Base-by-base conservation (phyloP, 1,284 basidiomycete species). In the Cutaneotrichosporon cyanovorans region DNA sequence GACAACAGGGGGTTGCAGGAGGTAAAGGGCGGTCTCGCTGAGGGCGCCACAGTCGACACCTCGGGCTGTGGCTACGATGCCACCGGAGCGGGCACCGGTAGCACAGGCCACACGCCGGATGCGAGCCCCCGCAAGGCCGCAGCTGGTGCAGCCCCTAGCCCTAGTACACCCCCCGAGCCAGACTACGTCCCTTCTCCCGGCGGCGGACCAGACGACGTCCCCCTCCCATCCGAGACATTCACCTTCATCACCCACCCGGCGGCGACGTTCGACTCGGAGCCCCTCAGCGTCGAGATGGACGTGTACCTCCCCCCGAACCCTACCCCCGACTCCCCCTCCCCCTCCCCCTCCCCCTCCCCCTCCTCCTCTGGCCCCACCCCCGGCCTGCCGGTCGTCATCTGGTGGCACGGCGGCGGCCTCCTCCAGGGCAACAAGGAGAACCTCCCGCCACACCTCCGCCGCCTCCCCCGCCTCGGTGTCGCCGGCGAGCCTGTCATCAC, bases 341-440 rank as follows among this genome's bases (percentile, higher is more conserved):
- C 25, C n/a, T n/a, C 25, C 25, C 25, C 25, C 12, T 12, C 7
- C 25, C 25, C 49, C 58, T 70, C 20, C 68, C 67, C 15, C 35
- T 58, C n/a, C n/a, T n/a, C n/a, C n/a, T n/a, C n/a, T n/a, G n/a
- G n/a, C n/a, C n/a, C n/a, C n/a, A n/a, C n/a, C n/a, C n/a, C n/a
- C n/a, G n/a, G n/a, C n/a, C 61, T 60, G 42, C 62, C 67, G 0
- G 42, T 67, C 4, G 56, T 70, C 12, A 56, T 70, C 35, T 70
- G 68, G 68, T 70, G 64, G 54, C 68, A 70, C 42, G 68, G 68
- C 25, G 68, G 68, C 19, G 68, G 66, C 9, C 56, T 70, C 0
- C 48, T 70, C 8, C 68, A 70, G 48, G 68, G 68, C 14, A 68
- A 68, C 59, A 70, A 70, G 51, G 68, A 68, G 57, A 70, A 70